Evolutionary conservation across 768 basidiomycete genomes (phyloP), one percentile per base, ranked within the genome.

Genomic region (Grammothele lineata): DNA sequence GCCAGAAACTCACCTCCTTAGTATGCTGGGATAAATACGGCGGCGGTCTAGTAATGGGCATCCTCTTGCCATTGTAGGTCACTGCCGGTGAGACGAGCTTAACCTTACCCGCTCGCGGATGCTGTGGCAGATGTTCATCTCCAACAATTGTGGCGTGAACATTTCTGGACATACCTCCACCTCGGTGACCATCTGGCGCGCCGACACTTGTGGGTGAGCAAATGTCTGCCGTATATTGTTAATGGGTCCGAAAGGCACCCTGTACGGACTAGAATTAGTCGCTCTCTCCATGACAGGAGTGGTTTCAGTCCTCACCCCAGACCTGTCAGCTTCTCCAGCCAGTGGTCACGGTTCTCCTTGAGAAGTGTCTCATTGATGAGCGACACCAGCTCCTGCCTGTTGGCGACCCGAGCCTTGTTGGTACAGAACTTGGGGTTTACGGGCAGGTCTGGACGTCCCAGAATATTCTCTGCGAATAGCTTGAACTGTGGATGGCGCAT

Each of bases 181-280:
- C 57, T 92, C 89, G 22, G 86, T 77, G 0, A 80, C 80, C 33
- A 87, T 77, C 42, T 75, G 70, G 40, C 94, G 76, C 23, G 92
- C 92, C 33, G 83, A 59, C 2, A 89, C 90, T 70, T 91, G 75
- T 6, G 92, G 91, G 65, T 96, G 94, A 26, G 81, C 78, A 59
- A 96, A 97, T 3, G 94, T 92, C 64, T 92, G 82, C 49, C 75
- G 61, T 50, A 97, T 90, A 56, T 90, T 85, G 63, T 96, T 96
- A 70, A 97, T 95, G 15, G 94, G 94, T 24, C 87, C 89, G 65
- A 86, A 85, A 6, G 90, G 89, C 21, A 92, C 81, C 10, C 86
- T 89, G n/a, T 30, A n/a, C n/a, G n/a, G n/a, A n/a, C n/a, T n/a
- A n/a, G n/a, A n/a, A n/a, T n/a, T n/a, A n/a, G n/a, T n/a, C n/a